A percentile compares a stretch with the other conserved stretches of the same genome.
Conservation (phyloP, 345 rosid species). For the Dipteronia dyeriana region DNA sequence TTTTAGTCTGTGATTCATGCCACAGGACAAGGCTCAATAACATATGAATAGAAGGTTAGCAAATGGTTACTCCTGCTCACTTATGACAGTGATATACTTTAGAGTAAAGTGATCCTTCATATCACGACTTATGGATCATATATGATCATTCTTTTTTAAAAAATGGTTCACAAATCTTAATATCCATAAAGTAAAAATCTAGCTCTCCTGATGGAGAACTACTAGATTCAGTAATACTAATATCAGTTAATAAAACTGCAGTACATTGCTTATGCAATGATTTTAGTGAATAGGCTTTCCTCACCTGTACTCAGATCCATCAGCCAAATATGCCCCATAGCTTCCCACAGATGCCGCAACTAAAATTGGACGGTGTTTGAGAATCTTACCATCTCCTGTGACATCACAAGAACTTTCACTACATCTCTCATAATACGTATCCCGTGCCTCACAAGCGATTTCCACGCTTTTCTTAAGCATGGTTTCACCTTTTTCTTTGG, state of each 20-base stretch:
- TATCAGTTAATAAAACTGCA: not conserved
- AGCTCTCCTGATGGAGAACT: not conserved
- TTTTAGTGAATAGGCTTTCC: constrained; percentile 3
- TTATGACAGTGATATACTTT: not conserved
- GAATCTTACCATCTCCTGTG: constrained; percentile 35
- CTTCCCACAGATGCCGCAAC: constrained; percentile 87
- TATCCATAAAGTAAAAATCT: not conserved
- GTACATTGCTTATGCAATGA: not conserved
- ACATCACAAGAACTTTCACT: constrained; percentile 27
- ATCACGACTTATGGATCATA: not conserved
- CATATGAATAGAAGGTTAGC: not conserved
- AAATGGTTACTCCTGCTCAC: not conserved
- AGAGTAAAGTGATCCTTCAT: not conserved
- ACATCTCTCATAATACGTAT: constrained; percentile 50
- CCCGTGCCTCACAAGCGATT: constrained; percentile 69
- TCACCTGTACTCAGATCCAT: constrained; percentile 87
- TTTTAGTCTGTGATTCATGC: not conserved
- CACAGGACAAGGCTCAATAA: not conserved
- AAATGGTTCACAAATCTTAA: not conserved
- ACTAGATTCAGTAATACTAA: not conserved
- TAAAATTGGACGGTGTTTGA: constrained; percentile 53
- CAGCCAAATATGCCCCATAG: constrained; percentile 88
- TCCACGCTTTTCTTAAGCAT: constrained; percentile 68
- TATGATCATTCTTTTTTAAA: not conserved
- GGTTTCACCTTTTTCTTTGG: constrained; percentile 54